These are phyloP conservation scores for Parietichytrium sp. DNA, from an alignment of 108 stramenopile genomes.

Conservation along the genomic window DNA sequence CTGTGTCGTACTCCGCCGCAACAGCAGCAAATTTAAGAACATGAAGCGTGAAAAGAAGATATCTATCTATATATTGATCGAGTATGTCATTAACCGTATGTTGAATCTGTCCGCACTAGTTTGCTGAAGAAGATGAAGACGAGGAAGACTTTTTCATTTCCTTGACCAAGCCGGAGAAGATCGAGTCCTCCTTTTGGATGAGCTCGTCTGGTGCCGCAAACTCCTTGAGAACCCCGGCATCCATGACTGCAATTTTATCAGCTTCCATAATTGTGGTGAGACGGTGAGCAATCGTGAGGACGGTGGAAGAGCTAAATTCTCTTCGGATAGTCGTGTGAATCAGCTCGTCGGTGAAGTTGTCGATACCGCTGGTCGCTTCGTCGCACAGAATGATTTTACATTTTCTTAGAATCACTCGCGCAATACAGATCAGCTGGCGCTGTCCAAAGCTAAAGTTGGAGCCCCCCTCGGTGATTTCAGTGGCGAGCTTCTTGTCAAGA, in stretches of 20 bases:
- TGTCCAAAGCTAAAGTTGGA: constrained; percentile 85
- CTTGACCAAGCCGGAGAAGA: not conserved
- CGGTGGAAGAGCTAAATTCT: constrained; percentile 72
- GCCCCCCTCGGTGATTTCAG: constrained; percentile 77
- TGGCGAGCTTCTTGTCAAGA: constrained; percentile 64
- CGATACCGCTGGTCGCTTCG: constrained; percentile 85
- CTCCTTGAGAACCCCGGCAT: constrained; percentile 46
- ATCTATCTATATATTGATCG: too few species aligned
- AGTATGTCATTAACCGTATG: too few species aligned
- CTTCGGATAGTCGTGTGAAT: constrained; percentile 76
- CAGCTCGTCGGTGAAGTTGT: constrained; percentile 79
- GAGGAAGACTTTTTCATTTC: too few species aligned
- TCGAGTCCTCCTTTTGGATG: not conserved
- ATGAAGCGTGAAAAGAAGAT: too few species aligned
- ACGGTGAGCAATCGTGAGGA: constrained; percentile 75
- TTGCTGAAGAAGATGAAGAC: too few species aligned
- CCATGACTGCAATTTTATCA: constrained; percentile 47
- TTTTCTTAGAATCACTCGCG: constrained; percentile 75
- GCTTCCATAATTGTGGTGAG: constrained; percentile 49
- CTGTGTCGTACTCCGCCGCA: too few species aligned
- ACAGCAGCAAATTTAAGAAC: too few species aligned
- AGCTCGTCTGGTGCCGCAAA: constrained; percentile 41
- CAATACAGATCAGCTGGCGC: constrained; percentile 89
- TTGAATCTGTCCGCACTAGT: too few species aligned
- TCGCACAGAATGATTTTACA: constrained; percentile 81